Evolutionary conservation across 2,329 filamentous ascomycete genomes (phyloP).

Genomic region (Ascochyta fabae): DNA sequence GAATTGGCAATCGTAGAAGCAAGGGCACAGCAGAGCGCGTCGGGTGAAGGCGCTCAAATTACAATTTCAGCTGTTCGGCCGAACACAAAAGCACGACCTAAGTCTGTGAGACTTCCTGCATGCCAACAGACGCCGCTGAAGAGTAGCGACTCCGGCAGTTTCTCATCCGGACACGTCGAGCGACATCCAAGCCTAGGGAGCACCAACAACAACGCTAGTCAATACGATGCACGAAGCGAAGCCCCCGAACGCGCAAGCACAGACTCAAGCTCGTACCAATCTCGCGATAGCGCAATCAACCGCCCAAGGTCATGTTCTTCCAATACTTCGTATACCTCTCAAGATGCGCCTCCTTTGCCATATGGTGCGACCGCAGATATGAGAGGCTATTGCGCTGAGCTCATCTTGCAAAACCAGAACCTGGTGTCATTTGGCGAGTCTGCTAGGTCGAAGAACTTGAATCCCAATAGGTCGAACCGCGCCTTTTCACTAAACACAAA

Average conservation of each 20-base stretch:
- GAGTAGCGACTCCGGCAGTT: slow-evolving; percentile 21
- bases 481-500: slow-evolving; percentile 1
- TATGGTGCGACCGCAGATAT: slow-evolving; percentile 1
- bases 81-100: slow-evolving; percentile 7
- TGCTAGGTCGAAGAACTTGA: slow-evolving; percentile 10
- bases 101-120: slow-evolving; percentile 10
- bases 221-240: slow-evolving; percentile 7
- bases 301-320: slow-evolving; percentile 23
- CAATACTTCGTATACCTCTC: slow-evolving; percentile 15
- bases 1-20: slow-evolving; percentile 25
- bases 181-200: slow-evolving; percentile 13
- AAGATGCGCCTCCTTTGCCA: slow-evolving; percentile 15
- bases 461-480: slow-evolving; percentile 5
- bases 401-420: slow-evolving; percentile 12
- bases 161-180: slow-evolving; percentile 4
- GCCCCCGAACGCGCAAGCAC: slow-evolving; percentile 19
- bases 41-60: slow-evolving; percentile 13
- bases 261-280: slow-evolving; percentile 20
- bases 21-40: slow-evolving; percentile 15
- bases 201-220: neutral
- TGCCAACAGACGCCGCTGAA: slow-evolving; percentile 27
- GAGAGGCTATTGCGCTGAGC: slow-evolving; percentile 11
- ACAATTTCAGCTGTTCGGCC: slow-evolving; percentile 15
- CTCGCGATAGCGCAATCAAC: slow-evolving; percentile 18
- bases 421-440: slow-evolving; percentile 13